Conservation (phyloP, 2,329 filamentous ascomycete genomes). For the Microdochium nivale region DNA sequence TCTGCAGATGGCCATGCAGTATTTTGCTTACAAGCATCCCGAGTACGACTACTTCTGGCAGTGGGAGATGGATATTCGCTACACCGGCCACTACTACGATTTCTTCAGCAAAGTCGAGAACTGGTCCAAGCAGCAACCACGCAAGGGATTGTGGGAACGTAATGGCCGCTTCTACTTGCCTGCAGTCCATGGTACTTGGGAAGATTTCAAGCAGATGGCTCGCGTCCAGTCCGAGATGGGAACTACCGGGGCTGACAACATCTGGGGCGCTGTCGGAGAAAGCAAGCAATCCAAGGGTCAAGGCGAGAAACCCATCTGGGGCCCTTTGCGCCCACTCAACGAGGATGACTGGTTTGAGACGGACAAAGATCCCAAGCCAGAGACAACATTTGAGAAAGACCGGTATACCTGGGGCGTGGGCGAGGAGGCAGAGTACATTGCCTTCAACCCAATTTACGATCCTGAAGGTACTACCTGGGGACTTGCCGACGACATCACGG, state of each 20-base stretch:
- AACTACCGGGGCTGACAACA: conserved; percentile 53
- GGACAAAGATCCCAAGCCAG: conserved; percentile 66
- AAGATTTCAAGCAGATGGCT: conserved; percentile 71
- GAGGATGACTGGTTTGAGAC: conserved; percentile 63
- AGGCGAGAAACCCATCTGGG: conserved; percentile 67
- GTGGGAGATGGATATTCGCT: conserved; percentile 90
- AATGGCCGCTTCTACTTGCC: conserved; percentile 73
- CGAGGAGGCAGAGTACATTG: conserved; percentile 87
- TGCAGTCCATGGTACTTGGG: conserved; percentile 67
- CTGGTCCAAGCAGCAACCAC: conserved; percentile 65
- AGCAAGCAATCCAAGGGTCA: conserved; percentile 27
- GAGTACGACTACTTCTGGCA: conserved; percentile 93
- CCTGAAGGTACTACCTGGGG: conserved; percentile 81
- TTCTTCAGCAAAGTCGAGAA: conserved; percentile 59
- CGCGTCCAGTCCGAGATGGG: conserved; percentile 68
- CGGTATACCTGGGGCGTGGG: conserved; percentile 79
- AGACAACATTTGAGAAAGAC: conserved; percentile 67
- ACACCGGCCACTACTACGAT: conserved; percentile 80
- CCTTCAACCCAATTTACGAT: conserved; percentile 86
- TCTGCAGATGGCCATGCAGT: conserved; percentile 88
- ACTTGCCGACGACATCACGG: conserved; percentile 73
- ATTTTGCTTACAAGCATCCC: conserved; percentile 80
- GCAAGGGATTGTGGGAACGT: conserved; percentile 76
- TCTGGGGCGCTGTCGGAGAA: conserved; percentile 49
- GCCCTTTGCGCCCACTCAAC: conserved; percentile 62